Evolutionary conservation across 108 stramenopile genomes (phyloP).

Genomic region (Fragilaria crotonensis): DNA sequence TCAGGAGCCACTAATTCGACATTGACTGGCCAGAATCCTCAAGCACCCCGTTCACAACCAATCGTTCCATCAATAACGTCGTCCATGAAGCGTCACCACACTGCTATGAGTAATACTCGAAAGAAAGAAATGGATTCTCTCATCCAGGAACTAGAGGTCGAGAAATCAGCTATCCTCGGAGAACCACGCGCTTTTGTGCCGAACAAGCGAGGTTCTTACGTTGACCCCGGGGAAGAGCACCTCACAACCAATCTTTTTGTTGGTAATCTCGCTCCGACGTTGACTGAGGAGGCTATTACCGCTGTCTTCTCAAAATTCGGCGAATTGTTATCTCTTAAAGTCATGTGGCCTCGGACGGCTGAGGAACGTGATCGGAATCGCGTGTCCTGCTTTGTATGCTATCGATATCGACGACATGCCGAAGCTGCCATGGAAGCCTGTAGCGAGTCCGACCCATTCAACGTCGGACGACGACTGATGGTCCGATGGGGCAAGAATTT

Average conservation of each 20-base stretch:
- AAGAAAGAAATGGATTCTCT: constrained; percentile 79
- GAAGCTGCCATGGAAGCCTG: constrained; percentile 83
- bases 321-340: constrained; percentile 39
- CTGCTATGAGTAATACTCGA: constrained; percentile 27
- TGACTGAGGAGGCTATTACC: constrained; percentile 80
- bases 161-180: constrained; percentile 25
- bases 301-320: constrained; percentile 83
- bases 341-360: constrained; percentile 91
- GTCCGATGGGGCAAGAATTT: constrained; percentile 70
- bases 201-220: constrained; percentile 64
- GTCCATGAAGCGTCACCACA: constrained; percentile 57
- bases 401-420: constrained; percentile 73
- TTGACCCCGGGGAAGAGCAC: constrained; percentile 64
- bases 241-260: constrained; percentile 83
- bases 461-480: constrained; percentile 52
- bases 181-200: constrained; percentile 22
- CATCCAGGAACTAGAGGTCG: constrained; percentile 51
- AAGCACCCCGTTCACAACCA: neutral
- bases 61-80: constrained; percentile 25
- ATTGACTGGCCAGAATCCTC: neutral
- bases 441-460: constrained; percentile 68
- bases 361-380: constrained; percentile 77
- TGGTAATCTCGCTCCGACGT: constrained; percentile 76
- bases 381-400: constrained; percentile 89
- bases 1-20: neutral